A percentile compares a stretch with the other conserved stretches of the same genome.
Conservation (phyloP, 805 yeast genomes). For the Candida odintsovae region DNA sequence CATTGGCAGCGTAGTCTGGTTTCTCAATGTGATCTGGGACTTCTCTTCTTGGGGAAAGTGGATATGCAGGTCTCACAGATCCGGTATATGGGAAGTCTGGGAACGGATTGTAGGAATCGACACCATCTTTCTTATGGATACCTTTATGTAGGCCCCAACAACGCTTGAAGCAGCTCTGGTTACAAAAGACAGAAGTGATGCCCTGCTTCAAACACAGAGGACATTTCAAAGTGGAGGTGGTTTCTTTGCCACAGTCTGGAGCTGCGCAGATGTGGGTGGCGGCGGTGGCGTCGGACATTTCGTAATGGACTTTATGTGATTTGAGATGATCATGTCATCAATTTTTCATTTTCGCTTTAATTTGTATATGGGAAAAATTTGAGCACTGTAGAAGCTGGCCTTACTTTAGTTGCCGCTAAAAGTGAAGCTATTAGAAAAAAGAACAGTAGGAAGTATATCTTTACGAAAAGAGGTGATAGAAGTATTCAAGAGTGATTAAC, state of each 20-base stretch:
- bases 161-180: conserved; percentile 75
- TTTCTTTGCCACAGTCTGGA: conserved; percentile 78
- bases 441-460: too few species aligned
- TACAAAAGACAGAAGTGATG: conserved; percentile 62
- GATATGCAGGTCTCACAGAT: conserved; percentile 68
- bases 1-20: conserved; percentile 83
- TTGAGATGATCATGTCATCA: too few species aligned
- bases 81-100: conserved; percentile 77
- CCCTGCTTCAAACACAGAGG: conserved; percentile 84
- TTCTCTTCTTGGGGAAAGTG: conserved; percentile 63
- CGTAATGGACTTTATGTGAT: not conserved
- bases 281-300: not conserved
- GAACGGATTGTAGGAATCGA: conserved; percentile 76
- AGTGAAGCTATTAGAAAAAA: too few species aligned
- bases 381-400: too few species aligned
- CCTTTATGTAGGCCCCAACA: conserved; percentile 71
- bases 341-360: too few species aligned
- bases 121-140: conserved; percentile 59
- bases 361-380: too few species aligned
- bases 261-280: conserved; percentile 49
- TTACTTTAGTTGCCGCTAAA: too few species aligned
- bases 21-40: conserved; percentile 65
- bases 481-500: too few species aligned
- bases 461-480: too few species aligned
- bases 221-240: conserved; percentile 74